Percentiles rank a stretch among this genome's conserved stretches.
Evolutionary conservation across 352 stramenopile genomes (phyloP).

Genomic region (Phytophthora uliginosa): DNA sequence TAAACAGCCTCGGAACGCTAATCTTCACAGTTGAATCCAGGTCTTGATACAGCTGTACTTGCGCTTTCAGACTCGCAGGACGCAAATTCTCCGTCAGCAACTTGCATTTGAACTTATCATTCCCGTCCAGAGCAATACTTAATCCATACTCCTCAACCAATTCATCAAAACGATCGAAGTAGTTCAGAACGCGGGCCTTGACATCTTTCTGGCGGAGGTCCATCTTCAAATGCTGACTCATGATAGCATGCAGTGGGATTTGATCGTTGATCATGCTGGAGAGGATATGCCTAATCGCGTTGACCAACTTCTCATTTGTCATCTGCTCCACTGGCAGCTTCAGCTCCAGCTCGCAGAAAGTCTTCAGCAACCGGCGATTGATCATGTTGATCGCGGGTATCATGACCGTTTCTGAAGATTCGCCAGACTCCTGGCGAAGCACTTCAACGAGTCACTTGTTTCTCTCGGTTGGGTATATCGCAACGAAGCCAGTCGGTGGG

Average conservation of each 20-base stretch:
- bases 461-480: constrained; percentile 6
- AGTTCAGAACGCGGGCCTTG: constrained; percentile 4
- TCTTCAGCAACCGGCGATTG: background rate
- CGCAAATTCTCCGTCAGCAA: constrained; percentile 7
- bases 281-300: background rate
- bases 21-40: constrained; percentile 10
- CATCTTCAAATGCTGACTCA: constrained; percentile 13
- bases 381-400: background rate
- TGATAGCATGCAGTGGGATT: background rate
- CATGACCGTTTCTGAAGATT: background rate
- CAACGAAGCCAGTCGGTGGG: background rate
- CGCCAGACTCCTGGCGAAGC: background rate
- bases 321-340: background rate
- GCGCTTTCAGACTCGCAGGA: background rate
- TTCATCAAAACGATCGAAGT: constrained; percentile 11
- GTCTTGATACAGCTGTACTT: constrained; percentile 8
- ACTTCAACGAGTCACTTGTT: constrained; percentile 3
- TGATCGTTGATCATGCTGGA: constrained; percentile 10
- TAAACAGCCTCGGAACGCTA: constrained; percentile 1
- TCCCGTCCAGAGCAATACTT: background rate
- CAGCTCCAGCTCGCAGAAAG: background rate
- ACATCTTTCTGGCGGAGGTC: constrained; percentile 5
- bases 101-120: constrained; percentile 10
- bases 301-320: background rate
- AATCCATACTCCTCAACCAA: constrained; percentile 8